Percentiles rank a stretch among this genome's conserved stretches.
phyloP scores from a whole-genome alignment of 164 flowering plant genomes.

The Magnolia changhungtana region DNA sequence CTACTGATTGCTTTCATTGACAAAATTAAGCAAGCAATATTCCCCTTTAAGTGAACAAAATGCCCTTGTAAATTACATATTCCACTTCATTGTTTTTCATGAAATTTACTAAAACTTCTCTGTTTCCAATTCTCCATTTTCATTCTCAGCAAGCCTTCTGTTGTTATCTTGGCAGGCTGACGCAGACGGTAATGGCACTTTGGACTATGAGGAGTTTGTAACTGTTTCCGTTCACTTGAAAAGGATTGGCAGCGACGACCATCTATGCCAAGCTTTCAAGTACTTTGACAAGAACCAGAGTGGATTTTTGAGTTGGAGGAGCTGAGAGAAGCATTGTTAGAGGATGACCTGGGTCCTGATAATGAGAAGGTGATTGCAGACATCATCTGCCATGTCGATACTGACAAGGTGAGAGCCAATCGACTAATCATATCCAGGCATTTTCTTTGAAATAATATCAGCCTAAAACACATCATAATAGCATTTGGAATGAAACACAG shows the following conservation, averaged over 20 bases:
- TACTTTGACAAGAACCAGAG: constrained; percentile 66
- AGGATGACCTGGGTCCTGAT: constrained; percentile 39
- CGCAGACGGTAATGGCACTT: constrained; percentile 59
- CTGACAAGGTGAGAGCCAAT: constrained; percentile 47
- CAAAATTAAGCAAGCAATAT: neutral
- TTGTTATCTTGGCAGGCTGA: constrained; percentile 46
- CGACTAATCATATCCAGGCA: too few species aligned
- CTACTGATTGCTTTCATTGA: neutral
- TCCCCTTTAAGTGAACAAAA: neutral
- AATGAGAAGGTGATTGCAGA: constrained; percentile 51
- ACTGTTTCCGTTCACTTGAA: constrained; percentile 64
- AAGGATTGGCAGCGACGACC: constrained; percentile 51
- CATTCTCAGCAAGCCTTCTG: neutral
- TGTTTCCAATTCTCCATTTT: neutral
- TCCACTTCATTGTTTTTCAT: neutral
- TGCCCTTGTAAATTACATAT: neutral
- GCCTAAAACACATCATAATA: neutral
- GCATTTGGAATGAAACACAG: neutral
- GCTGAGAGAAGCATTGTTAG: constrained; percentile 48
- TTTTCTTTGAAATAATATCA: too few species aligned
- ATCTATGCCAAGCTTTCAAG: constrained; percentile 51
- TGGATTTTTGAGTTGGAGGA: constrained; percentile 76
- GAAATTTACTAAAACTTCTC: neutral
- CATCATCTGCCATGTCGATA: constrained; percentile 63
- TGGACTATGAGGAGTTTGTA: constrained; percentile 72